Conservation (phyloP, 106 monocot genomes). For the Ottelia alismoides region DNA sequence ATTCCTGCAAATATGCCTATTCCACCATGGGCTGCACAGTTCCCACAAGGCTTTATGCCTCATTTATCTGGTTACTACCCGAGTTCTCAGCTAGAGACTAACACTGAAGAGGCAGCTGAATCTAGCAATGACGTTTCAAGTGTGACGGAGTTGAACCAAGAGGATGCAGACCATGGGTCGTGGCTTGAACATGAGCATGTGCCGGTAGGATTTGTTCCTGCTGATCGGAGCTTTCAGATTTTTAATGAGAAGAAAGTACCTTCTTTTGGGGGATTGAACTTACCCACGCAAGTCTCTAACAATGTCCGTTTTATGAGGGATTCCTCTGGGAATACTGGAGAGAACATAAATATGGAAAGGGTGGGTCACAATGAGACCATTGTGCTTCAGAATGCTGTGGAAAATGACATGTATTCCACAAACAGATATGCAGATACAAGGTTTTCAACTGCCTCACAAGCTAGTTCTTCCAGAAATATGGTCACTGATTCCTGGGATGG, state of each 20-base stretch:
- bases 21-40: conserved; percentile 38
- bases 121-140: conserved; percentile 20
- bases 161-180: conserved; percentile 23
- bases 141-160: conserved; percentile 14
- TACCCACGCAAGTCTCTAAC: conserved; percentile 9
- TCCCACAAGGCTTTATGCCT: conserved; percentile 42
- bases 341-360: conserved; percentile 11
- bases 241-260: conserved; percentile 21
- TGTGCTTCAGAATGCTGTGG: conserved; percentile 17
- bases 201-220: conserved; percentile 12
- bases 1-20: conserved; percentile 33
- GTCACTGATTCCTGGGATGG: conserved; percentile 31
- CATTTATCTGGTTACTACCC: conserved; percentile 27
- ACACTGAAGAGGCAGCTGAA: conserved; percentile 26
- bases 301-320: conserved; percentile 9
- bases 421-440: conserved; percentile 18
- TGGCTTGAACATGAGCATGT: conserved; percentile 37
- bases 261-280: conserved; percentile 7
- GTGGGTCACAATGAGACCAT: conserved; percentile 21
- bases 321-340: conserved; percentile 21
- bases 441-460: conserved; percentile 17
- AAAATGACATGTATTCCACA: conserved; percentile 14
- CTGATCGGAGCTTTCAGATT: conserved; percentile 18
- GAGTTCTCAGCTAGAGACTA: conserved; percentile 14
- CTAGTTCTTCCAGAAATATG: conserved; percentile 41